phyloP scores from a whole-genome alignment of 305 asterid species.

The Solanum hybrid region DNA sequence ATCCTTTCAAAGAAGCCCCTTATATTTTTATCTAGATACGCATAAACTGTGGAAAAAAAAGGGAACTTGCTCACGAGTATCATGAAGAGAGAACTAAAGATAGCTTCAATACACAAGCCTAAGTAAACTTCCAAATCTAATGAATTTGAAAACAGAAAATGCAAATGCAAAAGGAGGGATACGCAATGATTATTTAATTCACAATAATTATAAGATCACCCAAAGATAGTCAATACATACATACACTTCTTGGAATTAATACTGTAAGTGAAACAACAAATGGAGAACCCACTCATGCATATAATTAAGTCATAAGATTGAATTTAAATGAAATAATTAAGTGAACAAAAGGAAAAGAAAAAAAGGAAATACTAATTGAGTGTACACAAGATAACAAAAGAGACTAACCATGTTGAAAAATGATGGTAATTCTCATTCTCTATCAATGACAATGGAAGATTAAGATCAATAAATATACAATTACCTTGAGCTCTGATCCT shows the following conservation, averaged over 20 bases:
- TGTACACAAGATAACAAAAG: neutral
- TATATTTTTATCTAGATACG: neutral
- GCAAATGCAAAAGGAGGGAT: neutral
- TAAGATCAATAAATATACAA: constrained; percentile 38
- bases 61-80: neutral
- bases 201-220: neutral
- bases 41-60: neutral
- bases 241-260: neutral
- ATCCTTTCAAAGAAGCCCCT: neutral
- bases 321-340: neutral
- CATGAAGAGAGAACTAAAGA: neutral
- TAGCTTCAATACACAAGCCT: neutral
- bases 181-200: neutral
- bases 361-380: neutral
- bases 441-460: constrained; percentile 18
- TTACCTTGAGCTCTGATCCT: neutral
- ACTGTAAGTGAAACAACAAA: neutral
- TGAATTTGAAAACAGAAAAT: neutral
- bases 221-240: neutral
- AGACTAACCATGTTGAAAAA: constrained; percentile 57
- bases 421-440: constrained; percentile 29
- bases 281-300: neutral
- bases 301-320: neutral
- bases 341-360: neutral
- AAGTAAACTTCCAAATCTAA: neutral